Evolutionary conservation across 164 flowering plant genomes (phyloP).

Genomic region (Dillenia turbinata): DNA sequence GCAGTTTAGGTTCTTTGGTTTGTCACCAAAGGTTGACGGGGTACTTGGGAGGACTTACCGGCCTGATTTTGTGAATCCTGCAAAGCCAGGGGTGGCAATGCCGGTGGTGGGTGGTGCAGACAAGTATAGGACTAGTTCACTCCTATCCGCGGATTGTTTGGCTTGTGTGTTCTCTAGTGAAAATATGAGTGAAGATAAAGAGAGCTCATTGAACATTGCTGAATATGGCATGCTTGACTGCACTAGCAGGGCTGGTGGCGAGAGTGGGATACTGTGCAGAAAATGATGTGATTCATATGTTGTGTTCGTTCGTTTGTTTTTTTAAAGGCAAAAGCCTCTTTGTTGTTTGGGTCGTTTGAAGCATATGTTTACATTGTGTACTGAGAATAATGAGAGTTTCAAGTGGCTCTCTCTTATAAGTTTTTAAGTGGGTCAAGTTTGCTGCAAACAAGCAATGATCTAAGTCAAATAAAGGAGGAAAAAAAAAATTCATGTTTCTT

Average conservation of each 20-base stretch:
- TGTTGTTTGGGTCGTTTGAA: no score
- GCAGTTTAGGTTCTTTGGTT: conserved; percentile 54
- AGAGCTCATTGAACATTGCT: conserved; percentile 21
- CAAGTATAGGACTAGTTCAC: conserved; percentile 50
- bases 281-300: conserved; percentile 22
- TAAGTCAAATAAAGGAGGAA: no score
- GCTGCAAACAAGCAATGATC: no score
- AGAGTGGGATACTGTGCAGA: conserved; percentile 61
- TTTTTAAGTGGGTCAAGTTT: no score
- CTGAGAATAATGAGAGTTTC: no score
- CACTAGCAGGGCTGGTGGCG: conserved; percentile 30
- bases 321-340: no score
- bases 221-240: conserved; percentile 52
- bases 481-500: no score
- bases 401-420: no score
- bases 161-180: conserved; percentile 43
- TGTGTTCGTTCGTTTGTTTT: no score
- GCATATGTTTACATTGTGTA: no score
- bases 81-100: conserved; percentile 73
- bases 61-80: conserved; percentile 60
- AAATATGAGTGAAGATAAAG: conserved; percentile 11
- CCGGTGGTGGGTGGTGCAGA: conserved; percentile 76
- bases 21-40: conserved; percentile 66
- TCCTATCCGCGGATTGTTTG: conserved; percentile 47
- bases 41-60: conserved; percentile 71